A percentile compares a stretch with the other conserved stretches of the same genome.
Conservation (phyloP, 1,284 basidiomycete species). For the Rhodotorula sp. region DNA sequence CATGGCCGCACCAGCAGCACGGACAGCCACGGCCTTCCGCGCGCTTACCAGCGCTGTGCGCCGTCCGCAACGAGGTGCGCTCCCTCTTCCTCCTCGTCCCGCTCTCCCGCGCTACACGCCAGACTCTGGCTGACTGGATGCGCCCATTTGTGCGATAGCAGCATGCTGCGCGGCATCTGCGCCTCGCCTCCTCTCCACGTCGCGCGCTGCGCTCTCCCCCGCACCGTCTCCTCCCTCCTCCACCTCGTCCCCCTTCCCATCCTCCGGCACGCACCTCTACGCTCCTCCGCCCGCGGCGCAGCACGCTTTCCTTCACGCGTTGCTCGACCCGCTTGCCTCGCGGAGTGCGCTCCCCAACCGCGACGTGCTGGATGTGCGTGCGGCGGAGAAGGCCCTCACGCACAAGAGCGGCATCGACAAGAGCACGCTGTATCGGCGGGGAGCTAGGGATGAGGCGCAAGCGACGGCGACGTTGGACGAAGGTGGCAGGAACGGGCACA, state of each 20-base stretch:
- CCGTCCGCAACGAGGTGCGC: conserved; percentile 12
- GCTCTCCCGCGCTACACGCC: too few species aligned
- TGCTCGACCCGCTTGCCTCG: conserved; percentile 9
- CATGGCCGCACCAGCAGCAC: conserved; percentile 5
- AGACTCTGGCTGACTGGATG: neutral
- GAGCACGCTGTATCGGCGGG: neutral
- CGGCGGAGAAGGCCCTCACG: conserved; percentile 25
- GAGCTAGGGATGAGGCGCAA: neutral
- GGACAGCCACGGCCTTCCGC: conserved; percentile 14
- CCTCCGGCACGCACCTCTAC: conserved; percentile 17
- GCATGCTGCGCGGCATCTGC: neutral
- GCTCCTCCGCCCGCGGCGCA: conserved; percentile 6
- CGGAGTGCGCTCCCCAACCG: conserved; percentile 11
- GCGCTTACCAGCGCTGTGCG: neutral
- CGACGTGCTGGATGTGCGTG: conserved; percentile 5
- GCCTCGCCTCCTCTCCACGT: neutral
- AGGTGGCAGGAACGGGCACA: conserved; percentile 13
- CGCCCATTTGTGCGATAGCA: too few species aligned
- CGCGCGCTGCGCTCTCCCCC: neutral
- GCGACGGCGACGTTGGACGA: neutral
- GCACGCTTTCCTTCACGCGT: conserved; percentile 8
- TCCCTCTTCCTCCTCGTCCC: neutral
- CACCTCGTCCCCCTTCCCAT: neutral
- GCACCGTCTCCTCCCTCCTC: neutral
- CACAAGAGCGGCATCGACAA: conserved; percentile 40